Evolutionary conservation across 495 filamentous ascomycete species (phyloP).

Genomic region (Gamarada debralockiae): DNA sequence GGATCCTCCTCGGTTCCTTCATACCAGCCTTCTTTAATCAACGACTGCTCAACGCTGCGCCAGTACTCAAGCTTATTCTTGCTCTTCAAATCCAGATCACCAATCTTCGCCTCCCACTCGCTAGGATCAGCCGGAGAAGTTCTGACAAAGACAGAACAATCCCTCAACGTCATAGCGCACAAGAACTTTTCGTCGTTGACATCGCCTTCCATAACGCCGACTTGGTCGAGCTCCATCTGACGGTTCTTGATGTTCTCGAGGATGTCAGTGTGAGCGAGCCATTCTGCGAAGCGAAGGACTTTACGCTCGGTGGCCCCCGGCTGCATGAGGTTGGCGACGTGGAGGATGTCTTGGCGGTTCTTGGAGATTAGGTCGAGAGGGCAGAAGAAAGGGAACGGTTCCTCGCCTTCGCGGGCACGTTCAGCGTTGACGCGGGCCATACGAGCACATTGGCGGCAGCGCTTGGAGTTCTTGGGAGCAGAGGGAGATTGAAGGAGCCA

Average conservation of each 20-base stretch:
- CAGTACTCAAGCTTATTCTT: constrained; percentile 69
- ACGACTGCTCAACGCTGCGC: constrained; percentile 54
- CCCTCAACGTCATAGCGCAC: constrained; percentile 80
- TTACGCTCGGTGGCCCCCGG: constrained; percentile 62
- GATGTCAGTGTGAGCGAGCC: constrained; percentile 29
- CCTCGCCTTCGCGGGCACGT: not conserved
- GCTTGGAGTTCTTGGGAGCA: constrained; percentile 57
- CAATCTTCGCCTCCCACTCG: constrained; percentile 68
- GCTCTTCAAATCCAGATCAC: constrained; percentile 88
- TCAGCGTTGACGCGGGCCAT: constrained; percentile 28
- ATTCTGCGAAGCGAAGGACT: constrained; percentile 22
- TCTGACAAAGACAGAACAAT: constrained; percentile 70
- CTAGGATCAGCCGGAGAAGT: constrained; percentile 35
- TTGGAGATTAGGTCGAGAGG: constrained; percentile 52
- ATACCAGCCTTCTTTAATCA: constrained; percentile 77
- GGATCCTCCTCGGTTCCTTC: constrained; percentile 39
- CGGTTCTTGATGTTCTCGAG: constrained; percentile 42
- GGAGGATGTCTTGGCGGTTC: constrained; percentile 12
- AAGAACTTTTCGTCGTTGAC: constrained; percentile 24
- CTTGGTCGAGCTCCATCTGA: constrained; percentile 47
- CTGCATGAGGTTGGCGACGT: constrained; percentile 73
- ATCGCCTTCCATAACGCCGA: constrained; percentile 35
- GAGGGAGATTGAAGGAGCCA: constrained; percentile 84
- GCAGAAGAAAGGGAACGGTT: constrained; percentile 36
- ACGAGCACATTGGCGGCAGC: constrained; percentile 87